Conservation (phyloP, 139 green algal species). For the Picochlorum sp. region DNA sequence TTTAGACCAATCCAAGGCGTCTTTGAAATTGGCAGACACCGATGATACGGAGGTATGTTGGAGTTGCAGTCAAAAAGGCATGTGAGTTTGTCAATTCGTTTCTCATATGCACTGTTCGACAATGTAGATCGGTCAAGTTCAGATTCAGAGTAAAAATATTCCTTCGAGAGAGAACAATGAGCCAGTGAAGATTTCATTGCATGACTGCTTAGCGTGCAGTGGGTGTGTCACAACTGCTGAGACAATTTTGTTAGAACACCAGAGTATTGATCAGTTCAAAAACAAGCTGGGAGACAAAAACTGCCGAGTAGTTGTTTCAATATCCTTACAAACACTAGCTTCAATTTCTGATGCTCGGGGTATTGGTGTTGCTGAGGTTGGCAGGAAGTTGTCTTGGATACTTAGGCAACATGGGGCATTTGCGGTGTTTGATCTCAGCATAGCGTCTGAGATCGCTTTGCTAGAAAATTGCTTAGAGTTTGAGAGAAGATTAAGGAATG, state of each 20-base stretch:
- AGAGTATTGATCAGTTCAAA: constrained; percentile 67
- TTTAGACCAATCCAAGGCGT: constrained; percentile 18
- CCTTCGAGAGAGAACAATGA: constrained; percentile 18
- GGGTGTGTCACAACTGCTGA: constrained; percentile 95
- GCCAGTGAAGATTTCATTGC: constrained; percentile 80
- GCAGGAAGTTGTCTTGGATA: constrained; percentile 31
- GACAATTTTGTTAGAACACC: constrained; percentile 89
- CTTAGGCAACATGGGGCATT: constrained; percentile 55
- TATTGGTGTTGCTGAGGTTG: constrained; percentile 16
- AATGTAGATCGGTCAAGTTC: constrained; percentile 23
- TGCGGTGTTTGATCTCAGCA: constrained; percentile 63
- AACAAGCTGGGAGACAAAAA: constrained; percentile 11
- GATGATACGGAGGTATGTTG: background rate
- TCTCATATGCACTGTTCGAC: background rate
- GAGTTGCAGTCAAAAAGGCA: background rate
- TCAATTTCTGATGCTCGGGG: constrained; percentile 53
- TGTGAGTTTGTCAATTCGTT: background rate
- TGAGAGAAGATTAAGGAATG: constrained; percentile 28
- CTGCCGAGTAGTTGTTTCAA: constrained; percentile 66
- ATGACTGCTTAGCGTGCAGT: constrained; percentile 95
- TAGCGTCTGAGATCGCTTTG: constrained; percentile 65
- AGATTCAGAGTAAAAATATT: constrained; percentile 17
- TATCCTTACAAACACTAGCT: constrained; percentile 72
- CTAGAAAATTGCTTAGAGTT: constrained; percentile 81
- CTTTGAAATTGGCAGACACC: background rate